Evolutionary conservation across 2,329 filamentous ascomycete genomes (phyloP).

Genomic region (Plectosphaerella sp.): DNA sequence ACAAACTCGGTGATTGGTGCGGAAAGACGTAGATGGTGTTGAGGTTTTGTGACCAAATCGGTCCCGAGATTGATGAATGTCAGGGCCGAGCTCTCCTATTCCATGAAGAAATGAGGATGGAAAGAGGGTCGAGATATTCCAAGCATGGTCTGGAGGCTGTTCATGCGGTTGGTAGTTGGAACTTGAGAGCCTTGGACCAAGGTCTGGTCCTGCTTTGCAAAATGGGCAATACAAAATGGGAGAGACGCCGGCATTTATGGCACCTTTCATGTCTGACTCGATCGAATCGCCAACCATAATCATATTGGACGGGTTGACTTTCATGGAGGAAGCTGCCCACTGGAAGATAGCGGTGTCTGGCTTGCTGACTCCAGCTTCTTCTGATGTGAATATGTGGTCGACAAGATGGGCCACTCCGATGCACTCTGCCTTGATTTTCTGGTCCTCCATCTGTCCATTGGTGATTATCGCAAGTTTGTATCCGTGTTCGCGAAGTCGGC

Average conservation of each 20-base stretch:
- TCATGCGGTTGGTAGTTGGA: not conserved
- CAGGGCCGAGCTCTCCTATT: too few species aligned
- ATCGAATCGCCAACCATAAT: slow-evolving; percentile 1
- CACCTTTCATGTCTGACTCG: not conserved
- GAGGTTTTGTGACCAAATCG: too few species aligned
- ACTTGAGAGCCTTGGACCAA: not conserved
- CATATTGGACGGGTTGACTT: not conserved
- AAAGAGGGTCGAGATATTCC: not conserved
- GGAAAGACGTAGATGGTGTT: too few species aligned
- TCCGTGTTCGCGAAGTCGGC: not conserved
- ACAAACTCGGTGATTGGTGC: too few species aligned
- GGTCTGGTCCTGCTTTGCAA: not conserved
- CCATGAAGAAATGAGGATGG: too few species aligned
- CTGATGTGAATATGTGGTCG: slow-evolving; percentile 3
- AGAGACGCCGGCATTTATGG: not conserved
- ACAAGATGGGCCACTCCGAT: slow-evolving; percentile 1
- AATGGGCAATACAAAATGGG: not conserved
- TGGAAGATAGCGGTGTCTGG: not conserved
- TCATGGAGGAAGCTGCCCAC: not conserved
- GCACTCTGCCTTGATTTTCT: not conserved
- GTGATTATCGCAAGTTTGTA: slow-evolving; percentile 1
- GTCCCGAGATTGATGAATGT: too few species aligned
- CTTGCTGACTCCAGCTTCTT: slow-evolving; percentile 2
- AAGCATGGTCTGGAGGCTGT: not conserved
- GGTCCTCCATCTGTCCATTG: slow-evolving; percentile 1